Percentiles rank a stretch among this genome's conserved stretches.
phyloP scores from a whole-genome alignment of 768 basidiomycete genomes.

The Rhodotorula paludigena region DNA sequence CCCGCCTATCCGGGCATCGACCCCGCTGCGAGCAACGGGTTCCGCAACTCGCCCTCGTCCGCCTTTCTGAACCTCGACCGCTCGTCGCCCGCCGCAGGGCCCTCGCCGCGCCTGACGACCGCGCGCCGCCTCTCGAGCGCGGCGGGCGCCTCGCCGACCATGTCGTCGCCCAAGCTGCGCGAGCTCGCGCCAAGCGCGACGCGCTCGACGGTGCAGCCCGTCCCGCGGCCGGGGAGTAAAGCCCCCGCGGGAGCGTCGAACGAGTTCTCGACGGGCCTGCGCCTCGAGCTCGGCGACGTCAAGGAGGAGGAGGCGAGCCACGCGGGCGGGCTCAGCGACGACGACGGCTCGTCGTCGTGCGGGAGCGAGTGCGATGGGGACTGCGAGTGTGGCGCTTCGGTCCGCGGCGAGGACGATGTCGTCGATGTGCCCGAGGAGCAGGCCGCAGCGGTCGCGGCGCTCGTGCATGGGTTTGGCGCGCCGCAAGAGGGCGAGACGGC shows the following conservation, averaged over 20 bases:
- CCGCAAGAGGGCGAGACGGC: background rate
- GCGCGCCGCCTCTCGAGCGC: background rate
- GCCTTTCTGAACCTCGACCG: constrained; percentile 14
- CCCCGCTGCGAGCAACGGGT: background rate
- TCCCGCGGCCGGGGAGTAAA: constrained; percentile 45
- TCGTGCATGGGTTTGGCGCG: constrained; percentile 9
- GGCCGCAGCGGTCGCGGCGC: constrained; percentile 17
- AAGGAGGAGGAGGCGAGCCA: too few relatives aligned
- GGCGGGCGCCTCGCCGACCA: too few relatives aligned
- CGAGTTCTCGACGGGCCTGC: background rate
- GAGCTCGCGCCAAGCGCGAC: constrained; percentile 6
- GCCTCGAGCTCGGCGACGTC: background rate
- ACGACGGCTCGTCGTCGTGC: constrained; percentile 5
- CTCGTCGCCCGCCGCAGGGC: background rate
- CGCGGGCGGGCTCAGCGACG: background rate
- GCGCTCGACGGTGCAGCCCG: constrained; percentile 4
- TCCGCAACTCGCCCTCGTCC: constrained; percentile 10
- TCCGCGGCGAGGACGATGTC: background rate
- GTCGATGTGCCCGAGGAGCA: constrained; percentile 15
- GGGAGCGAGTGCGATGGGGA: constrained; percentile 15
- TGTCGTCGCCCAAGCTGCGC: background rate
- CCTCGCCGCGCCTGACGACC: background rate
- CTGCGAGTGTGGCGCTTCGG: constrained; percentile 12
- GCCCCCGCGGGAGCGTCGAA: too few relatives aligned
- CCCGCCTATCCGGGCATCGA: constrained; percentile 7